These are phyloP conservation scores for Uromyces viciae-fabae DNA, from an alignment of 1,284 basidiomycete species.

Conservation along the genomic window DNA sequence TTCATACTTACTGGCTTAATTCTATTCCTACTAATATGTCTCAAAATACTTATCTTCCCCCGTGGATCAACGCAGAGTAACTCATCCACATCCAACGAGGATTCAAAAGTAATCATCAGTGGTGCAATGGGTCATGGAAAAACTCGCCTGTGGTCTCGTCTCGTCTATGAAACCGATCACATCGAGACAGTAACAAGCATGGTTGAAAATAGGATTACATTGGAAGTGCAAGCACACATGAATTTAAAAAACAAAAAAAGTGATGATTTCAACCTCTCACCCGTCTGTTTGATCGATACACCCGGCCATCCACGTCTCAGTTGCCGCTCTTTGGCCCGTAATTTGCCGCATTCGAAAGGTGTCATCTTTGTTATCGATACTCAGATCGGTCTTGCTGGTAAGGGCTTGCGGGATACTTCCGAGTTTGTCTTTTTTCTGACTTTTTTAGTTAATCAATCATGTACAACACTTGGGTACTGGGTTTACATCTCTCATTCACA, in stretches of 20 bases:
- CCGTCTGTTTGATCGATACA: slow-evolving; percentile 33
- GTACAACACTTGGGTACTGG: background rate
- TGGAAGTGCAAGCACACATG: background rate
- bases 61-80: background rate
- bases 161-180: slow-evolving; percentile 32
- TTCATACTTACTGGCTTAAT: background rate
- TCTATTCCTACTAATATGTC: background rate
- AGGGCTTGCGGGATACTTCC: slow-evolving; percentile 38
- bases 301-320: slow-evolving; percentile 40
- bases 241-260: background rate
- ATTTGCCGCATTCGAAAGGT: background rate
- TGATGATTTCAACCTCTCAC: background rate
- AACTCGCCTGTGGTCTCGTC: slow-evolving; percentile 36
- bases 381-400: slow-evolving; percentile 40
- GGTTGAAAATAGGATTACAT: slow-evolving; percentile 32
- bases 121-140: slow-evolving; percentile 38
- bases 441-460: too few relatives aligned
- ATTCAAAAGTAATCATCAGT: slow-evolving; percentile 6
- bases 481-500: background rate
- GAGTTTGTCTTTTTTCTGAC: background rate
- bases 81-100: background rate
- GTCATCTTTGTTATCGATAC: slow-evolving; percentile 42
- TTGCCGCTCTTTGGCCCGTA: slow-evolving; percentile 23
- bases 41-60: background rate
- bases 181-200: slow-evolving; percentile 36